A percentile compares a stretch with the other conserved stretches of the same genome.
Evolutionary conservation across 164 flowering plant genomes (phyloP).

Genomic region (Hamamelis virginiana): DNA sequence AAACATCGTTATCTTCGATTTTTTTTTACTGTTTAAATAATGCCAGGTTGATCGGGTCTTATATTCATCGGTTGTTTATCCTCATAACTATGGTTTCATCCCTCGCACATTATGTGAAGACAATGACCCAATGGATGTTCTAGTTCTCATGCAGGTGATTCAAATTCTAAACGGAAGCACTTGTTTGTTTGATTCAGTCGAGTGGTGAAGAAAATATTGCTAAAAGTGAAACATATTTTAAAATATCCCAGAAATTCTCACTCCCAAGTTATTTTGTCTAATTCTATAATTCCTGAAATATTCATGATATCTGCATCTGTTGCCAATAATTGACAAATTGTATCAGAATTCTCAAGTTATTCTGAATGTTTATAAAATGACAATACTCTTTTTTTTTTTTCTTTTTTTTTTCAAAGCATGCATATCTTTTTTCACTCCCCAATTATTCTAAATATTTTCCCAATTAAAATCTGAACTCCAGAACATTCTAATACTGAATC

Average conservation of each 20-base stretch:
- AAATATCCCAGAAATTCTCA: background rate
- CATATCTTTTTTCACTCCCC: too few species aligned
- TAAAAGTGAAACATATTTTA: background rate
- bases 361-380: background rate
- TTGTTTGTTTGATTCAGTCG: background rate
- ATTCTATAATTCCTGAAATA: background rate
- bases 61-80: conserved; percentile 58
- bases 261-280: background rate
- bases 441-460: too few species aligned
- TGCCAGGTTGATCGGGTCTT: conserved; percentile 50
- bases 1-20: background rate
- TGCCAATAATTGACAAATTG: background rate
- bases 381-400: background rate
- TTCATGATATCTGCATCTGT: background rate
- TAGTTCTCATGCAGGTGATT: conserved; percentile 51
- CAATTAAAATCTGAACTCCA: too few species aligned
- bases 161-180: background rate
- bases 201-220: background rate
- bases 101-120: conserved; percentile 56
- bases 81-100: conserved; percentile 58
- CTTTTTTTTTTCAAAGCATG: too few species aligned
- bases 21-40: background rate
- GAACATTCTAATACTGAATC: too few species aligned
- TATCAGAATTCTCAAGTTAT: background rate
- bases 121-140: conserved; percentile 52